These are phyloP conservation scores for Schoenoplectus triqueter DNA, from an alignment of 202 grass and related monocot species.

Conservation along the genomic window DNA sequence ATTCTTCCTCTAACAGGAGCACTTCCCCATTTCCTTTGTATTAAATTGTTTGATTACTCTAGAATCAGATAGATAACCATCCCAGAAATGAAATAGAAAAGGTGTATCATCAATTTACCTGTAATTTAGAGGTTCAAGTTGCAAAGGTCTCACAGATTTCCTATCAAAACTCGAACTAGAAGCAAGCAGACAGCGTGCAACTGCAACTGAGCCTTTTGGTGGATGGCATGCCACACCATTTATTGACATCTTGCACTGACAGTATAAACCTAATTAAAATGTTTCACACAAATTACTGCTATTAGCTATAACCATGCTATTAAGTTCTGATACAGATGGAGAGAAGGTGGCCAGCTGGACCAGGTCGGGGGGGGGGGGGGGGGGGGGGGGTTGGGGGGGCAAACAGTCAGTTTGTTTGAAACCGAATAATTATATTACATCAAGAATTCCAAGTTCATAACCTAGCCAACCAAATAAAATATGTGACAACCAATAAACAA, in stretches of 20 bases:
- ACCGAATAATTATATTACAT: too few species aligned
- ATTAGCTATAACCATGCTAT: not conserved
- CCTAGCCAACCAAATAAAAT: too few species aligned
- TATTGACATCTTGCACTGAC: slow-evolving; percentile 50
- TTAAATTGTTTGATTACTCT: slow-evolving; percentile 31
- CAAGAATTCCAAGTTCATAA: too few species aligned
- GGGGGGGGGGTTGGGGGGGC: too few species aligned
- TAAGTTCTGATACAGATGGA: not conserved
- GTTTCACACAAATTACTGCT: slow-evolving; percentile 1
- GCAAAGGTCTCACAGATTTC: slow-evolving; percentile 45
- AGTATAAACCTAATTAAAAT: slow-evolving; percentile 4
- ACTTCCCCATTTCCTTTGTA: slow-evolving; percentile 23
- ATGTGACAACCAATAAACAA: too few species aligned
- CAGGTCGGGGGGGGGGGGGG: too few species aligned
- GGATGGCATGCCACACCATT: slow-evolving; percentile 60
- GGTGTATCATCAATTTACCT: slow-evolving; percentile 42
- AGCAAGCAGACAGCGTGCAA: slow-evolving; percentile 41
- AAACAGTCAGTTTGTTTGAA: too few species aligned
- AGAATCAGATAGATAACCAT: slow-evolving; percentile 32
- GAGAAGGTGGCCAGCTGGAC: not conserved
- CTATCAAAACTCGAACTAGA: slow-evolving; percentile 52
- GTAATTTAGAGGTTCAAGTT: slow-evolving; percentile 44
- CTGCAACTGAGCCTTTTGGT: slow-evolving; percentile 44
- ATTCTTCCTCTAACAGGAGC: slow-evolving; percentile 39
- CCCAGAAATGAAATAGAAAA: slow-evolving; percentile 16